Evolutionary conservation across 2,329 filamentous ascomycete species (phyloP).

Genomic region (Trichoderma koningiopsis): DNA sequence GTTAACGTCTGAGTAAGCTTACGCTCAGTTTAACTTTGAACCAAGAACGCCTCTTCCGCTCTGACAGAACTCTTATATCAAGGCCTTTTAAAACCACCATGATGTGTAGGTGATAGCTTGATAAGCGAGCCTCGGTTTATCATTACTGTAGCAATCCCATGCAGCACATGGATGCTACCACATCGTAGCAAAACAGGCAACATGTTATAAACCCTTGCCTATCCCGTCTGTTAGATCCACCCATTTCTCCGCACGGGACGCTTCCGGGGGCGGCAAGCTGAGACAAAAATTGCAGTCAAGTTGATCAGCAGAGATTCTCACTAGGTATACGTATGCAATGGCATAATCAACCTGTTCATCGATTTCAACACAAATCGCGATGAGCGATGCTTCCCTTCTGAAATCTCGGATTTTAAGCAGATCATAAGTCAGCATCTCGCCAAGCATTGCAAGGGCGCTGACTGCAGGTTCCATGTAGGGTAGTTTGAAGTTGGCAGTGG

Average conservation of each 20-base stretch:
- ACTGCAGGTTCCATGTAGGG: neutral
- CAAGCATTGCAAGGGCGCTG: neutral
- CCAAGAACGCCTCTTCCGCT: conserved; percentile 15
- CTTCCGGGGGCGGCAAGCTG: conserved; percentile 13
- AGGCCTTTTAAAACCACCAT: neutral
- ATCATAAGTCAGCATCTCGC: neutral
- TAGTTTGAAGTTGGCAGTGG: neutral
- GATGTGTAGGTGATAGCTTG: neutral
- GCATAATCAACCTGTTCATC: neutral
- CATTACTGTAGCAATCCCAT: neutral
- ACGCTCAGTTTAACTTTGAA: conserved; percentile 3
- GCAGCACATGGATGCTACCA: neutral
- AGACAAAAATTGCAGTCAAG: neutral
- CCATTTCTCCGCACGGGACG: conserved; percentile 9
- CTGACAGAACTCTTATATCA: neutral
- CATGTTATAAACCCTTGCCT: neutral
- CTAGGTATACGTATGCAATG: neutral
- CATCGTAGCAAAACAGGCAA: neutral
- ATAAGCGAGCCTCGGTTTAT: neutral
- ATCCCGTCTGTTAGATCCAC: neutral
- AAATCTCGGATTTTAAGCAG: neutral
- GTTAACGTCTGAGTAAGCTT: conserved; percentile 20
- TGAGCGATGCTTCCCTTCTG: neutral
- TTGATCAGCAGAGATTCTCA: neutral
- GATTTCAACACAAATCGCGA: neutral